Conservation (phyloP, 257 asterid genomes). For the Phtheirospermum japonicum region DNA sequence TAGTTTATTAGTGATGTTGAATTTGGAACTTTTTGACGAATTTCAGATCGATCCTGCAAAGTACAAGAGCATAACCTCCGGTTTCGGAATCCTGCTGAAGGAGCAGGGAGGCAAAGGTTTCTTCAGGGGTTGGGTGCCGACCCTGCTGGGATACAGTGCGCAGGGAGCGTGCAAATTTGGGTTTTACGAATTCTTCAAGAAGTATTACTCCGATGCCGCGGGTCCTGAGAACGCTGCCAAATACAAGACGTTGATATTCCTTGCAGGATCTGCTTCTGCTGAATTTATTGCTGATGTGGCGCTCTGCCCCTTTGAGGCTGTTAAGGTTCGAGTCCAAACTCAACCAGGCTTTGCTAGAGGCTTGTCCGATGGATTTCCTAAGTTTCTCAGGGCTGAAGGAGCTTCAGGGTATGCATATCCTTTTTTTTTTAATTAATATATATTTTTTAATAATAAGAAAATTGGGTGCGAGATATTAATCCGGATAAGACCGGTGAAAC, state of each 20-base stretch:
- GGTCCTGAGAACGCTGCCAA: slow-evolving; percentile 59
- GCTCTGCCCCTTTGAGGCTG: slow-evolving; percentile 65
- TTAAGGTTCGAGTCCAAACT: slow-evolving; percentile 66
- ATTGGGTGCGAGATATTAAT: no score
- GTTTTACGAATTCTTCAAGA: slow-evolving; percentile 61
- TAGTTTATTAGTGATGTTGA: no score
- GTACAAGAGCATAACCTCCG: slow-evolving; percentile 57
- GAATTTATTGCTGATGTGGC: slow-evolving; percentile 63
- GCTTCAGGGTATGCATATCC: slow-evolving; percentile 66
- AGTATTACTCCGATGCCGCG: slow-evolving; percentile 56
- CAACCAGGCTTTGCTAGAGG: slow-evolving; percentile 67
- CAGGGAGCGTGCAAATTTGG: slow-evolving; percentile 76
- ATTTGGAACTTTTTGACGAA: no score
- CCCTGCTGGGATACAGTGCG: slow-evolving; percentile 62
- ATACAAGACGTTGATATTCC: slow-evolving; percentile 57
- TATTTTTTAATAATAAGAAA: no score
- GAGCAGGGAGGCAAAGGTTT: slow-evolving; percentile 59
- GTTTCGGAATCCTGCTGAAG: slow-evolving; percentile 51
- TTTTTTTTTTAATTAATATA: no score
- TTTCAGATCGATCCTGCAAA: slow-evolving; percentile 54
- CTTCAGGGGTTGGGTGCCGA: slow-evolving; percentile 67
- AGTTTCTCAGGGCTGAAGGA: slow-evolving; percentile 59
- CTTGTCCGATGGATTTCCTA: slow-evolving; percentile 53
- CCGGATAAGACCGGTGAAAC: no score
- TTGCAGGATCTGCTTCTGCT: slow-evolving; percentile 68